phyloP scores from a whole-genome alignment of 441 rosid genomes.

The Bruguiera hainesii region DNA sequence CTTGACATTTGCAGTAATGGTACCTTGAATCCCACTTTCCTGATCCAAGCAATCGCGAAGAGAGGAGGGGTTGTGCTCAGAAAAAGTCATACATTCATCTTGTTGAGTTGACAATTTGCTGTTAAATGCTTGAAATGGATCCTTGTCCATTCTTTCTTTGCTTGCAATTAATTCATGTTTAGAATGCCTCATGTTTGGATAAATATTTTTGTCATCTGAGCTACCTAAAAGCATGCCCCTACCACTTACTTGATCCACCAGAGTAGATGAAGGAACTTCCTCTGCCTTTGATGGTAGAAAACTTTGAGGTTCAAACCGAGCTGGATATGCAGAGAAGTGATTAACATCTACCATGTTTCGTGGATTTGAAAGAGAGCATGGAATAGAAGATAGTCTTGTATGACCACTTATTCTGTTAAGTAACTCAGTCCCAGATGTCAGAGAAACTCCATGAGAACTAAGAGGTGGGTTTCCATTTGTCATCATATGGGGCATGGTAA shows the following conservation, averaged over 20 bases:
- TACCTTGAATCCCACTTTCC: slow-evolving; percentile 29
- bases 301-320: slow-evolving; percentile 18
- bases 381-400: slow-evolving; percentile 16
- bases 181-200: slow-evolving; percentile 18
- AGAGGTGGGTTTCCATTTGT: slow-evolving; percentile 14
- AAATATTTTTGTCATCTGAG: slow-evolving; percentile 17
- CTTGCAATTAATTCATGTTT: slow-evolving; percentile 24
- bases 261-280: slow-evolving; percentile 25
- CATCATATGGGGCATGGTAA: slow-evolving; percentile 18
- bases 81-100: slow-evolving; percentile 19
- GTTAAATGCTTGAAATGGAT: slow-evolving; percentile 29
- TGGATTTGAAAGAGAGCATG: slow-evolving; percentile 16
- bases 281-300: slow-evolving; percentile 28
- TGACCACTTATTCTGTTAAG: slow-evolving; percentile 15
- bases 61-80: slow-evolving; percentile 22
- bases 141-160: slow-evolving; percentile 29
- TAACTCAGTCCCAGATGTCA: slow-evolving; percentile 13
- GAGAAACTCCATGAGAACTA: slow-evolving; percentile 18
- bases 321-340: slow-evolving; percentile 12
- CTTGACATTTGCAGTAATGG: slow-evolving; percentile 19
- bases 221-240: slow-evolving; percentile 25
- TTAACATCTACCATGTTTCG: slow-evolving; percentile 22
- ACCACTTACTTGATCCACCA: slow-evolving; percentile 23
- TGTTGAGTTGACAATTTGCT: slow-evolving; percentile 16
- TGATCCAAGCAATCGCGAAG: slow-evolving; percentile 25